Evolutionary conservation across 495 filamentous ascomycete species (phyloP).

Genomic region (Aspergillus panamensis): DNA sequence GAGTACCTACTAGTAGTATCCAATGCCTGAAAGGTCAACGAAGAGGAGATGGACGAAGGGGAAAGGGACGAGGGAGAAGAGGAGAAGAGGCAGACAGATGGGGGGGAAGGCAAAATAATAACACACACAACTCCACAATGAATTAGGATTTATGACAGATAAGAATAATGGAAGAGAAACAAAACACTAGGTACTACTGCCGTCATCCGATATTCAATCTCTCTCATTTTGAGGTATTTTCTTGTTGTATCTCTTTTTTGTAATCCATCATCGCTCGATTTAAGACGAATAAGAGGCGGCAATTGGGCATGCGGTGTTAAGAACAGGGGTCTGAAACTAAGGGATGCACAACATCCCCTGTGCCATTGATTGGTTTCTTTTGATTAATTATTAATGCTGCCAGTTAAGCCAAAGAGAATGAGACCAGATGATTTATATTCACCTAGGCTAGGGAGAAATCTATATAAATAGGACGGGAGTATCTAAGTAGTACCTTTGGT

Average conservation of each 20-base stretch:
- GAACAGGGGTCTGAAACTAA: neutral
- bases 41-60: neutral
- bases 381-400: neutral
- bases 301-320: neutral
- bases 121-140: neutral
- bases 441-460: too few species aligned
- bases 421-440: neutral
- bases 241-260: too few species aligned
- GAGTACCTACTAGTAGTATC: too few species aligned
- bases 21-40: neutral
- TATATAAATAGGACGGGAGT: too few species aligned
- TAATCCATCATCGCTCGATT: too few species aligned
- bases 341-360: neutral
- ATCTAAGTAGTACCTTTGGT: too few species aligned
- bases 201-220: too few species aligned
- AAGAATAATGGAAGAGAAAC: neutral
- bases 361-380: neutral
- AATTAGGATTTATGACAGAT: neutral
- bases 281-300: neutral
- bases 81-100: neutral
- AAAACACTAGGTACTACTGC: neutral
- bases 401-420: neutral
- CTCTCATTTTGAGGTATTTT: too few species aligned
- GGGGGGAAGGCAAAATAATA: neutral
- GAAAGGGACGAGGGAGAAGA: neutral